These are phyloP conservation scores for Peziza echinospora DNA, from an alignment of 495 filamentous ascomycete genomes.

Conservation along the genomic window DNA sequence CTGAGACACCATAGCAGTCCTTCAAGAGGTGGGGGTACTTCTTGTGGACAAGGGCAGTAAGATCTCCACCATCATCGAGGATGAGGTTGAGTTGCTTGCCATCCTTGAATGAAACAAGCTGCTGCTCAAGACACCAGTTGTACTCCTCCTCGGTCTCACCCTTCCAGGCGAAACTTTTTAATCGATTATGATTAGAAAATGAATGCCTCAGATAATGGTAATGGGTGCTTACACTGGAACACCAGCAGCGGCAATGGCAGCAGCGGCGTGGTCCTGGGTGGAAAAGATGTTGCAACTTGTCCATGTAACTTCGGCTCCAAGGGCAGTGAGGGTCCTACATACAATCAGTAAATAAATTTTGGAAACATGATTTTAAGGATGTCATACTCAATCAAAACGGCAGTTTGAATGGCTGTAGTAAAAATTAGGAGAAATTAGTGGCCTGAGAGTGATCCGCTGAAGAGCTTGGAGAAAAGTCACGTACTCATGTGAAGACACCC, in stretches of 20 bases:
- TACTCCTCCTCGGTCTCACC: slow-evolving; percentile 99
- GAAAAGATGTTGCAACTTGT: slow-evolving; percentile 98
- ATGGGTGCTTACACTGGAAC: slow-evolving; percentile 55
- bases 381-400: slow-evolving; percentile 68
- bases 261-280: slow-evolving; percentile 94
- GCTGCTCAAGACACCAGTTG: slow-evolving; percentile 98
- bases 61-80: slow-evolving; percentile 94
- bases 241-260: slow-evolving; percentile 84
- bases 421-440: background rate
- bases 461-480: slow-evolving; percentile 8
- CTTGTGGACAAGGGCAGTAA: slow-evolving; percentile 85
- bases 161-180: slow-evolving; percentile 93
- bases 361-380: background rate
- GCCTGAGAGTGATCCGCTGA: background rate
- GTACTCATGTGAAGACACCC: slow-evolving; percentile 97
- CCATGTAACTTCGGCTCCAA: slow-evolving; percentile 98
- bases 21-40: slow-evolving; percentile 97
- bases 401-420: slow-evolving; percentile 73
- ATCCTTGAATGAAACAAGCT: slow-evolving; percentile 89
- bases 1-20: slow-evolving; percentile 92
- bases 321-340: slow-evolving; percentile 49
- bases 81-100: slow-evolving; percentile 93
- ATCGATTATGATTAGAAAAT: too few species aligned
- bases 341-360: background rate
- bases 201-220: background rate